phyloP scores from a whole-genome alignment of 169 alveolate species.

The Theileria annulata region DNA sequence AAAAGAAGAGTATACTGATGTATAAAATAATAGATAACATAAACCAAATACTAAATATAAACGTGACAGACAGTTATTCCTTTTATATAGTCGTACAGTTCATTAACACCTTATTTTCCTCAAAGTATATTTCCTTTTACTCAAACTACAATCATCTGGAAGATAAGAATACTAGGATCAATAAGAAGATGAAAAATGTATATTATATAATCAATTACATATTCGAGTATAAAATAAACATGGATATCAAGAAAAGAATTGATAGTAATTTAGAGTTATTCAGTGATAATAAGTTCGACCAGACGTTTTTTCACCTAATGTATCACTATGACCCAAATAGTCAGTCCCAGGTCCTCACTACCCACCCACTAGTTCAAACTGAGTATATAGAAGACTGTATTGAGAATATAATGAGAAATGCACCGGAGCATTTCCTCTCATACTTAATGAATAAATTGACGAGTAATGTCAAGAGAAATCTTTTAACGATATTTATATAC shows the following conservation, averaged over 20 bases:
- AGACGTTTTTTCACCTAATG: background rate
- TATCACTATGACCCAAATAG: conserved; percentile 1
- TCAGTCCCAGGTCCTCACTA: background rate
- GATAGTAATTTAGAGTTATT: background rate
- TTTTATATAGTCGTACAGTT: conserved; percentile 6
- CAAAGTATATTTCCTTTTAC: background rate
- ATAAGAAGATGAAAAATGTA: background rate
- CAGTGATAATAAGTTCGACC: conserved; percentile 4
- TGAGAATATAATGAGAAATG: background rate
- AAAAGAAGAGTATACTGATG: background rate
- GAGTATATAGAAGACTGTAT: background rate
- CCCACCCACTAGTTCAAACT: background rate
- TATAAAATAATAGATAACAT: background rate
- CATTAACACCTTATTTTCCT: background rate
- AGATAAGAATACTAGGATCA: background rate
- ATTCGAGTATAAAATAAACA: conserved; percentile 14
- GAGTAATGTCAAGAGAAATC: conserved; percentile 38
- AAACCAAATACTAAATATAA: background rate
- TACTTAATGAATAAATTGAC: conserved; percentile 24
- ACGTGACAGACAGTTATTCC: conserved; percentile 4
- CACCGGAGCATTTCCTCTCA: conserved; percentile 27
- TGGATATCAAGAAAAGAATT: background rate
- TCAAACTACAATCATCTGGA: background rate
- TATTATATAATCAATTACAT: conserved; percentile 4
- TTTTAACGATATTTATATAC: conserved; percentile 30